Evolutionary conservation across 208 protist species (phyloP), one percentile per base, ranked within the genome.

Genomic region (Leptomonas seymouri): DNA sequence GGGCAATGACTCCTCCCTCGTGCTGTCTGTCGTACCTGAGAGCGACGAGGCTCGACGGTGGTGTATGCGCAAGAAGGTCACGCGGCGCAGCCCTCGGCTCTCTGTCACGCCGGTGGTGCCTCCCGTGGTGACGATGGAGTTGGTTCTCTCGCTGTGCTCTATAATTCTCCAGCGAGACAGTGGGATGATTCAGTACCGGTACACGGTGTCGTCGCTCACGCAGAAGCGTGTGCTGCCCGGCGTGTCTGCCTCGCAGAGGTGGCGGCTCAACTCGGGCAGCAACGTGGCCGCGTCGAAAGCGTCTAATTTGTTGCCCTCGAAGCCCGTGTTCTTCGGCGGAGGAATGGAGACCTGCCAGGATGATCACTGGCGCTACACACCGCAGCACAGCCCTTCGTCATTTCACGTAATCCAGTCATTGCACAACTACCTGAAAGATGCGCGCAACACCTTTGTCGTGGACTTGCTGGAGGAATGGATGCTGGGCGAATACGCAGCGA

Each of bases 131-230:
- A 68, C 77, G 60, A 75, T 82, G 63, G 89, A 94, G 50, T 66
- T 94, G 36, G 68, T 94, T 21, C 64, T 90, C 21, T 82, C 68
- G 27, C 69, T 94, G 6, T 82, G 71, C 64, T 70, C 61, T 48
- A 73, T 89, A 31, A 69, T 94, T 14, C 67, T 86, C 2, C 84
- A 87, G 60, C 81, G 79, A 8, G 73, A 78, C 57, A 73, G 79
- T 39, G 89, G 89, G 28, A 78, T 82, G 44, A 74, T 90, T 39
- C 67, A 78, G 57, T 82, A 90, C 60, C 60, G 53, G 58, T 90
- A 79, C 71, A 90, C 81, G 15, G 74, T 86, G 18, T 86, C 84
- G 8, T 77, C 80, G 23, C 75, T 89, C 0, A 76, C 76, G 30
- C 78, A 89, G 73, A 74, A 73, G 54, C 78, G 75, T 23, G 48